Conservation (phyloP, 106 monocot species). For the Narthecium ossifragum region DNA sequence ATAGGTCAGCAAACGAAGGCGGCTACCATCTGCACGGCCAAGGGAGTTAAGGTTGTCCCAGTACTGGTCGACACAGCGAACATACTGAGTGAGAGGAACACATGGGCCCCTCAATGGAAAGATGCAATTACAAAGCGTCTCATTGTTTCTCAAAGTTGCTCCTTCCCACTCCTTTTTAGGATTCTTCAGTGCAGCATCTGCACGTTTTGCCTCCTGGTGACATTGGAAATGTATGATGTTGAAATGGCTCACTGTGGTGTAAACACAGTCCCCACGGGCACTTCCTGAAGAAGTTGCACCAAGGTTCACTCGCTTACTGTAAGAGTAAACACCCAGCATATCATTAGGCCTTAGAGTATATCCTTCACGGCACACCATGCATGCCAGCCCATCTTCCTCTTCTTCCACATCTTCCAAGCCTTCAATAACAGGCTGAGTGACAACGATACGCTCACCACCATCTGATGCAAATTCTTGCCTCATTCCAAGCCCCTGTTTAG, state of each 20-base stretch:
- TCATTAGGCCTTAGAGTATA: conserved; percentile 85
- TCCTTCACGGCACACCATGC: conserved; percentile 99
- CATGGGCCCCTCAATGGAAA: conserved; percentile 84
- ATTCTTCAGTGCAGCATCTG: conserved; percentile 81
- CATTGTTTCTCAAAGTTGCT: conserved; percentile 91
- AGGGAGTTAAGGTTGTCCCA: conserved; percentile 92
- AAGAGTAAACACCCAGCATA: conserved; percentile 90
- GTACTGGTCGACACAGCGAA: conserved; percentile 79
- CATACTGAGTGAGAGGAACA: conserved; percentile 73
- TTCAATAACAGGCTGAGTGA: conserved; percentile 69
- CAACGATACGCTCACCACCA: conserved; percentile 88
- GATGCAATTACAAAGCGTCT: conserved; percentile 89
- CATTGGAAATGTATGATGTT: conserved; percentile 98
- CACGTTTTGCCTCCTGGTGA: conserved; percentile 95
- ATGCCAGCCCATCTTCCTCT: conserved; percentile 88
- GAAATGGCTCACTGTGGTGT: conserved; percentile 96
- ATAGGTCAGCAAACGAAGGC: conserved; percentile 72
- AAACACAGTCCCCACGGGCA: conserved; percentile 77
- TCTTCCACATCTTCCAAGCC: conserved; percentile 95
- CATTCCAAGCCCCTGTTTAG: conserved; percentile 75
- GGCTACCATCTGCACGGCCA: conserved; percentile 85
- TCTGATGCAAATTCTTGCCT: conserved; percentile 77
- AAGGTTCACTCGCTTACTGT: conserved; percentile 82
- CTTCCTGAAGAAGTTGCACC: conserved; percentile 47
- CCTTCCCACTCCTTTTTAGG: conserved; percentile 99